phyloP scores from a whole-genome alignment of 805 yeast genomes.

The Kuraishia floccosa region DNA sequence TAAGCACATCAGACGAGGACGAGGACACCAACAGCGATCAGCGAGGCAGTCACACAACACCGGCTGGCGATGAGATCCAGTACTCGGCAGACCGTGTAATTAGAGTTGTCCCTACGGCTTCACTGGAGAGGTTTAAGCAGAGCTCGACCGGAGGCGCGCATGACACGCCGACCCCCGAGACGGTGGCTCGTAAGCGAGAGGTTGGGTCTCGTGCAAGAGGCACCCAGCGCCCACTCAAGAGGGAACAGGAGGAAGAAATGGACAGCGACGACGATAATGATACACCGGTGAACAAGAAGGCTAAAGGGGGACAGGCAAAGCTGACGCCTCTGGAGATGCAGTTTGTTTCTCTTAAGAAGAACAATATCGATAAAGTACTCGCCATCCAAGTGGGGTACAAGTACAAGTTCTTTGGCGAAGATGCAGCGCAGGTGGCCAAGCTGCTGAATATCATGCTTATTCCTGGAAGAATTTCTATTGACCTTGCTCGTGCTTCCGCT shows the following conservation, averaged over 20 bases:
- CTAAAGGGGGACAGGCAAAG: conserved; percentile 7
- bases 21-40: too few relatives aligned
- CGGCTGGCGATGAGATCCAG: too few relatives aligned
- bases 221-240: neutral
- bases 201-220: neutral
- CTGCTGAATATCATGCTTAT: conserved; percentile 61
- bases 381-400: conserved; percentile 90
- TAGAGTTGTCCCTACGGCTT: too few relatives aligned
- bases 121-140: too few relatives aligned
- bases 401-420: conserved; percentile 77
- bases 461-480: conserved; percentile 52
- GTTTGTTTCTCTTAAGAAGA: conserved; percentile 49
- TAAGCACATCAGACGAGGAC: too few relatives aligned
- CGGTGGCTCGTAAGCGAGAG: neutral
- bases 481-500: conserved; percentile 28
- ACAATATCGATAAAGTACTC: conserved; percentile 55
- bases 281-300: neutral
- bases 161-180: too few relatives aligned
- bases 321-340: conserved; percentile 79
- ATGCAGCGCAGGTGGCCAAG: conserved; percentile 61
- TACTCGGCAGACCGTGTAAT: too few relatives aligned
- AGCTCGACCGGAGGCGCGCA: too few relatives aligned
- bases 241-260: neutral
- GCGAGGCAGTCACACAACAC: too few relatives aligned
- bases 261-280: neutral